Evolutionary conservation across 2,329 filamentous ascomycete species (phyloP), one percentile per base, ranked within the genome.

Genomic region (Rachicladosporium sp.): DNA sequence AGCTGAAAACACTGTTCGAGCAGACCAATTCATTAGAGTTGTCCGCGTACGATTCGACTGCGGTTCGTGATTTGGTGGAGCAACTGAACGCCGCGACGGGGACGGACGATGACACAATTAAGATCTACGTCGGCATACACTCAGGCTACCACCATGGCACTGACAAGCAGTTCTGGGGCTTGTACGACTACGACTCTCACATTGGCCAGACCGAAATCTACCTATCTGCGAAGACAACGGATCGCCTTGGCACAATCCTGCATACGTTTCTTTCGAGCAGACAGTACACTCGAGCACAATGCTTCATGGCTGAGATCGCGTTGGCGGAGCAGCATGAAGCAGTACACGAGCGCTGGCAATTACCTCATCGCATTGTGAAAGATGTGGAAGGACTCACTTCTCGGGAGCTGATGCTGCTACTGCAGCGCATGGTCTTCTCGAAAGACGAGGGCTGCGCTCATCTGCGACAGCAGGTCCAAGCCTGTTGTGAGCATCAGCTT

Each of bases 191-290:
- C 11, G 44, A 48, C 15, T 21, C 35, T 7, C 23, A 31, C 27
- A 42, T 46, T 36, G 53, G 48, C 10, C 55, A 52, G 3, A 45
- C 59, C 4, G 58, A 64, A 31, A 57, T 64, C 10, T 69, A 60
- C 35, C 53, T 65, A 10, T 69, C 66, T 4, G 62, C 63, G 35
- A 65, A 65, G 31, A 60, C 59, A 2, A 55, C 58, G n/a, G 66
- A 65, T 34, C 44, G 67, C 6, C 51, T 56, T 11, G 59, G 63
- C 10, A 64, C 63, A 5, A 50, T 69, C 3, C 43, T 69, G 7
- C 67, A 70, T 42, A 67, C 66, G 2, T 69, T 63, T 43, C 49
- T 68, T 4, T 67, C 65, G 1, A 59, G 57, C 27, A 59, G 59
- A 12, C 36, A 63, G 60, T 11, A 56, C 13, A 50, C 58, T 15